A percentile compares a stretch with the other conserved stretches of the same genome.
Conservation (phyloP, 805 yeast genomes). For the Kluyveromyces lactis region DNA sequence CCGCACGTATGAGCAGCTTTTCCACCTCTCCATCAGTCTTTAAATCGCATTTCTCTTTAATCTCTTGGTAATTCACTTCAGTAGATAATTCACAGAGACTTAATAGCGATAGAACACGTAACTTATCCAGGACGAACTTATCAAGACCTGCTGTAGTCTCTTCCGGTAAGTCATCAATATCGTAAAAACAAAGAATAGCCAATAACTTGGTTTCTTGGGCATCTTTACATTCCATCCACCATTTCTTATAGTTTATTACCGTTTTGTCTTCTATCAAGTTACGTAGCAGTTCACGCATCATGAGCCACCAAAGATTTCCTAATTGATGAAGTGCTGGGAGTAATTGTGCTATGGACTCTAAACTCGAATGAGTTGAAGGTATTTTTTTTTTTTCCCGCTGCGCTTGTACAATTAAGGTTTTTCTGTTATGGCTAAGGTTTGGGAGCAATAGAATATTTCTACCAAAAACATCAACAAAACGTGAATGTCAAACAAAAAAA, state of each 20-base stretch:
- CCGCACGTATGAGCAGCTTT: slow-evolving; percentile 12
- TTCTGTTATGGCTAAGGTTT: too few species aligned
- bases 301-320: too few species aligned
- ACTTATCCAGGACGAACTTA: slow-evolving; percentile 13
- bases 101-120: slow-evolving; percentile 18
- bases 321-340: too few species aligned
- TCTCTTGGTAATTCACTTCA: slow-evolving; percentile 11
- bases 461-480: too few species aligned
- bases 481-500: too few species aligned
- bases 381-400: too few species aligned
- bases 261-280: slow-evolving; percentile 15
- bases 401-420: too few species aligned
- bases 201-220: slow-evolving; percentile 9
- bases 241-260: slow-evolving; percentile 18
- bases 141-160: slow-evolving; percentile 6
- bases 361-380: too few species aligned
- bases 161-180: slow-evolving; percentile 11
- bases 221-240: slow-evolving; percentile 16
- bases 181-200: slow-evolving; percentile 25
- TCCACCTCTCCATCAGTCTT: slow-evolving; percentile 13
- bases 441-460: too few species aligned
- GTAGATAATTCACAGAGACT: slow-evolving; percentile 14
- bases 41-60: slow-evolving; percentile 11
- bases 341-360: too few species aligned
- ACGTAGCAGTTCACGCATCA: background rate